These are phyloP conservation scores for Pythium utonaiense DNA, from an alignment of 352 stramenopile species.

Conservation along the genomic window DNA sequence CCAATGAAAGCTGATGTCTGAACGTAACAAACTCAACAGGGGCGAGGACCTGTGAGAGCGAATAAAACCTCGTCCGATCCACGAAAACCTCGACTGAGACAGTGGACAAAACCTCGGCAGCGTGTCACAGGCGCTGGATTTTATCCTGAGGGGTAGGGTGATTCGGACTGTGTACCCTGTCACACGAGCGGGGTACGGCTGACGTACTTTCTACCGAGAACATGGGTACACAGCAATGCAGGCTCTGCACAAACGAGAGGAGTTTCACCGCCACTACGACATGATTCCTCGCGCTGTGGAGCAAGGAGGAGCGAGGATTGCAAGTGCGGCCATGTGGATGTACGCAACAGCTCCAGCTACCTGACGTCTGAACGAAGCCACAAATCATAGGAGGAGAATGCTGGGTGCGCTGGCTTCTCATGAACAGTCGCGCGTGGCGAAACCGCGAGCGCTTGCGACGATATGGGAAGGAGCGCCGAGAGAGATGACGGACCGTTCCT, in stretches of 20 bases:
- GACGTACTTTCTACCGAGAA: background rate
- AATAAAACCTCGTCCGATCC: background rate
- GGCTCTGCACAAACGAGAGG: no score
- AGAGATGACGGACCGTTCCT: background rate
- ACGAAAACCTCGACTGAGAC: background rate
- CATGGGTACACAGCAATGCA: background rate
- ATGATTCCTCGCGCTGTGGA: background rate
- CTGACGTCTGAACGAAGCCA: background rate
- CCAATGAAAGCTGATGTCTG: background rate
- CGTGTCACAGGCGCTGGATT: slow-evolving; percentile 1
- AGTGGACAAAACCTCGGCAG: slow-evolving; percentile 3
- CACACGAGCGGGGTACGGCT: background rate
- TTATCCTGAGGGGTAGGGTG: background rate
- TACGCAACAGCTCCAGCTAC: background rate
- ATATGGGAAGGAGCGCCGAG: background rate
- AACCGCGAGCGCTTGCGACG: background rate
- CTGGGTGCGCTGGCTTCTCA: background rate
- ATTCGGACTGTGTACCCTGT: background rate
- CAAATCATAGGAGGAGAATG: background rate
- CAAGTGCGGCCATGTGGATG: background rate
- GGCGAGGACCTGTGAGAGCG: background rate
- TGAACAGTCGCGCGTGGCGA: slow-evolving; percentile 1
- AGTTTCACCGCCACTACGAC: no score
- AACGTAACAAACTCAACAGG: background rate
- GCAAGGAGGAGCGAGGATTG: background rate